phyloP scores from a whole-genome alignment of 192 early-diverging fungal species.

The Phlyctochytrium arcticum region DNA sequence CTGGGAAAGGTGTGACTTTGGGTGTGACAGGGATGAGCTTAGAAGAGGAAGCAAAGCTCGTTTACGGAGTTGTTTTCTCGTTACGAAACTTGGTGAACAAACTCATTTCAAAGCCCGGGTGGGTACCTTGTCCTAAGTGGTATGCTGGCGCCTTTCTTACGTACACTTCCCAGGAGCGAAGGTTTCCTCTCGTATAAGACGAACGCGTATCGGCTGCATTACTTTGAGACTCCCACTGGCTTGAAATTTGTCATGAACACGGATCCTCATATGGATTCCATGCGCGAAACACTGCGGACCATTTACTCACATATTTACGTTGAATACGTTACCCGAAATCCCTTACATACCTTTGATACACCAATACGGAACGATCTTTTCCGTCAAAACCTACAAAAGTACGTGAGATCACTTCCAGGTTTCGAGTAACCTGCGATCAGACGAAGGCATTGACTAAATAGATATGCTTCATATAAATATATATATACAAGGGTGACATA shows the following conservation, averaged over 20 bases:
- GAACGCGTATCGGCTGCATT: constrained; percentile 83
- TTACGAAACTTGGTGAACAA: constrained; percentile 85
- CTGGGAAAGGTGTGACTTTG: background rate
- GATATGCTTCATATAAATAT: too few species aligned
- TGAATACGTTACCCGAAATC: constrained; percentile 90
- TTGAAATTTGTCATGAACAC: constrained; percentile 86
- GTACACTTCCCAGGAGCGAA: constrained; percentile 26
- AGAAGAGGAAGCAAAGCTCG: constrained; percentile 87
- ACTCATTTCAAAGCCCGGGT: constrained; percentile 54
- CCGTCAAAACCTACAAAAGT: constrained; percentile 27
- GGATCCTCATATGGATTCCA: constrained; percentile 59
- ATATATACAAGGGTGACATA: background rate
- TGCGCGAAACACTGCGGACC: constrained; percentile 68
- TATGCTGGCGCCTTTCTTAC: background rate
- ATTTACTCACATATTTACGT: constrained; percentile 89
- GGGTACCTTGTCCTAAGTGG: background rate
- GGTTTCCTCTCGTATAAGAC: constrained; percentile 75
- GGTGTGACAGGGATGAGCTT: constrained; percentile 10
- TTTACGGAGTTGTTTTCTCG: constrained; percentile 93
- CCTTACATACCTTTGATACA: constrained; percentile 58
- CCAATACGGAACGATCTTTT: constrained; percentile 44
- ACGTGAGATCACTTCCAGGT: constrained; percentile 25
- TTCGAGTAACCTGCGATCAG: constrained; percentile 20
- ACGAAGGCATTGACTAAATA: background rate
- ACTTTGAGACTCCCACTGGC: constrained; percentile 82